These are phyloP conservation scores for Cladosporium sp. DNA, from an alignment of 2,329 filamentous ascomycete genomes.

Conservation along the genomic window DNA sequence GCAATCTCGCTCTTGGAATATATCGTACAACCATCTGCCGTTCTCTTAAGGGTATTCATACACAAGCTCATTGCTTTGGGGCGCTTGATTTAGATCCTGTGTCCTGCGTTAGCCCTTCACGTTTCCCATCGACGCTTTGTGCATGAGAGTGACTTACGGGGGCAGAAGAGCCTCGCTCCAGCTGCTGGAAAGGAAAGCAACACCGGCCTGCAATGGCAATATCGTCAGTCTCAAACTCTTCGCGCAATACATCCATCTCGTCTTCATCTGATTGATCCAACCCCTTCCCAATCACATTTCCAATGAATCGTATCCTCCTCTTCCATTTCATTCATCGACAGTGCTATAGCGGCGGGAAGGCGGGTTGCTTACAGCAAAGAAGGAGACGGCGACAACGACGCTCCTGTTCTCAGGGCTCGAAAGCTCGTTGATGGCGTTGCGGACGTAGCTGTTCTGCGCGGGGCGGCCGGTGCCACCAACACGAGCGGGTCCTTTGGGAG, in stretches of 20 bases:
- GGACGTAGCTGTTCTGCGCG: conserved; percentile 39
- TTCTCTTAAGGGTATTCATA: conserved; percentile 6
- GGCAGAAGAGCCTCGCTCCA: conserved; percentile 54
- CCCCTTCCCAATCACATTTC: neutral
- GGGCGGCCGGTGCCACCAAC: conserved; percentile 29
- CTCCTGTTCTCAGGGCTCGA: conserved; percentile 51
- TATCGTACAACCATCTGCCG: conserved; percentile 6
- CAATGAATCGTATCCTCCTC: neutral
- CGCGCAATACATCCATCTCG: neutral
- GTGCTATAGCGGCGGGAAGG: neutral
- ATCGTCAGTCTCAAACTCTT: conserved; percentile 18
- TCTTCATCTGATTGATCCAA: neutral
- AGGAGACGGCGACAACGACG: conserved; percentile 48
- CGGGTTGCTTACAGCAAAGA: conserved; percentile 50
- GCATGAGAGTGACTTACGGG: conserved; percentile 39
- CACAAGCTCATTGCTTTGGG: conserved; percentile 2
- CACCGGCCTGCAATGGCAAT: conserved; percentile 43
- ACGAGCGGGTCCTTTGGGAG: conserved; percentile 28
- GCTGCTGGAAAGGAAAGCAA: conserved; percentile 54
- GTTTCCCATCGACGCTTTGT: neutral
- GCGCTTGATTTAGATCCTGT: conserved; percentile 16
- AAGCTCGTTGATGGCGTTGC: conserved; percentile 42
- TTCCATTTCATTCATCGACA: neutral
- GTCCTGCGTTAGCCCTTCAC: neutral
- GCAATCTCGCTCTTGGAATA: neutral